Percentiles rank a stretch among this genome's conserved stretches.
Conservation (phyloP, 2,329 filamentous ascomycete genomes). For the Sodiomyces alkalinus region DNA sequence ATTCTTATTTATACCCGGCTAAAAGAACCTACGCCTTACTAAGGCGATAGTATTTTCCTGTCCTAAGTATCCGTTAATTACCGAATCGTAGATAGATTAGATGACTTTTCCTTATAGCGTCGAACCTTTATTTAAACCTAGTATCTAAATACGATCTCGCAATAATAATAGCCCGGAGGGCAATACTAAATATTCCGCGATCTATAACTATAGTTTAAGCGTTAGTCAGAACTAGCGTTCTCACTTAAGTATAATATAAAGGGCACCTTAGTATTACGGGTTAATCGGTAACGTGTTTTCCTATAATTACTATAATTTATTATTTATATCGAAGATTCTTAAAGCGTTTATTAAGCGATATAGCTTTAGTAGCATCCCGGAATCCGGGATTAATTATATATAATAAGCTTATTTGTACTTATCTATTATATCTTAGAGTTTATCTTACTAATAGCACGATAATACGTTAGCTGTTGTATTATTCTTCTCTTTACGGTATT, state of each 20-base stretch:
- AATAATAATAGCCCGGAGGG: neutral
- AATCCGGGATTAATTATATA: too few species aligned
- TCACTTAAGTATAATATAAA: neutral
- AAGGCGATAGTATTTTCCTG: neutral
- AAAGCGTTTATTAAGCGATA: too few species aligned
- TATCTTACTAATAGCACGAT: slow-evolving; percentile 1
- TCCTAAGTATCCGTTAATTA: neutral
- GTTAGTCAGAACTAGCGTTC: neutral
- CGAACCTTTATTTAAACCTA: neutral
- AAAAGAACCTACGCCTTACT: neutral
- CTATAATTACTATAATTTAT: neutral
- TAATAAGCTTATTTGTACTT: neutral
- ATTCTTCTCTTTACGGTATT: neutral
- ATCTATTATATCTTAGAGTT: neutral
- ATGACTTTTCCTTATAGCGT: neutral
- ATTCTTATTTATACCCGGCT: neutral
- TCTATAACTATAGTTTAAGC: neutral
- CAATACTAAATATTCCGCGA: neutral
- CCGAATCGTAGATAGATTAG: neutral
- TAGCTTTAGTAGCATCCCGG: too few species aligned
- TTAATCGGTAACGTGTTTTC: too few species aligned
- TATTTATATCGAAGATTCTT: neutral
- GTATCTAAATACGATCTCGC: neutral
- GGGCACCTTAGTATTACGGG: neutral
- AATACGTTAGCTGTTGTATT: neutral